Evolutionary conservation across 495 filamentous ascomycete genomes (phyloP).

Genomic region (Collariella sp.): DNA sequence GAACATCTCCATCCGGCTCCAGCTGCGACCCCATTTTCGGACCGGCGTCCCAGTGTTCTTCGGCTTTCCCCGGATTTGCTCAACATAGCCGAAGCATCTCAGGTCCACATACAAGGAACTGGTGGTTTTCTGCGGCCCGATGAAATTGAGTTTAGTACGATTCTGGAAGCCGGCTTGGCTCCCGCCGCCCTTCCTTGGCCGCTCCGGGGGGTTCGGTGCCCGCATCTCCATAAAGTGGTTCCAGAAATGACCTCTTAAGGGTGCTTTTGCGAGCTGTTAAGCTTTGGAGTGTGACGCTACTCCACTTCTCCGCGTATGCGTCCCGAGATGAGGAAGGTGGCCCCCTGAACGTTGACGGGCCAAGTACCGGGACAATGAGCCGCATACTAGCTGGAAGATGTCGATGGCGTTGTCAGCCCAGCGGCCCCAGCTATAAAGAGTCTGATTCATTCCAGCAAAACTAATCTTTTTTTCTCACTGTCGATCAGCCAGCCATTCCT

Average conservation of each 20-base stretch:
- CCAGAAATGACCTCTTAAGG: background rate
- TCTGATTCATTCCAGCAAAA: background rate
- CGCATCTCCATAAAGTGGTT: conserved; percentile 4
- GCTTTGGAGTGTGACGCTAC: conserved; percentile 7
- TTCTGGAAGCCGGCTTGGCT: conserved; percentile 15
- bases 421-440: conserved; percentile 1
- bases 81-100: background rate
- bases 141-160: conserved; percentile 8
- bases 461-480: too few species aligned
- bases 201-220: conserved; percentile 11
- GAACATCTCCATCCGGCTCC: conserved; percentile 12
- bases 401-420: background rate
- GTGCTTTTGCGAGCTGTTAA: background rate
- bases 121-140: conserved; percentile 4
- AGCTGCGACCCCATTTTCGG: background rate
- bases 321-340: conserved; percentile 6
- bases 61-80: background rate
- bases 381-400: background rate
- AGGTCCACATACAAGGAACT: background rate
- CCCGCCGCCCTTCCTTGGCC: conserved; percentile 11
- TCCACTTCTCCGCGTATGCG: background rate
- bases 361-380: background rate
- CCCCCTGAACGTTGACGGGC: background rate
- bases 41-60: background rate
- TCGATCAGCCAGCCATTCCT: background rate